Evolutionary conservation across 495 filamentous ascomycete species (phyloP).

Genomic region (Halenospora varia): DNA sequence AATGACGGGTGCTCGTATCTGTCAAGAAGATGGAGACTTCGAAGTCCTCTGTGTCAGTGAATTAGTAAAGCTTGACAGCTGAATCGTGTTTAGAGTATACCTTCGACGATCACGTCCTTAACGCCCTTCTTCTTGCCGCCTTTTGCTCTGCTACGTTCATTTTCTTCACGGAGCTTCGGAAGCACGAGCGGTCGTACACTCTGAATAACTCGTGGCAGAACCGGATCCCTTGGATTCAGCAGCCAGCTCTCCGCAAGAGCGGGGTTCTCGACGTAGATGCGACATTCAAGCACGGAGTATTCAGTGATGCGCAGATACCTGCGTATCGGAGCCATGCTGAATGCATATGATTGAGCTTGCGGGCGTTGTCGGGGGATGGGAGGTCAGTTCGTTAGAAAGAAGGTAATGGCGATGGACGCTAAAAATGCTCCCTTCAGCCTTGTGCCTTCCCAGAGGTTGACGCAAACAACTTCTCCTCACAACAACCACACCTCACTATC

Average conservation of each 20-base stretch:
- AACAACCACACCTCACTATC: no score
- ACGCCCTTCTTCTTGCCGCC: slow-evolving; percentile 62
- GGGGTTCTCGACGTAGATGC: slow-evolving; percentile 92
- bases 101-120: slow-evolving; percentile 83
- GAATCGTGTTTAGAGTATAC: slow-evolving; percentile 38
- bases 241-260: slow-evolving; percentile 78
- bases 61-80: slow-evolving; percentile 17
- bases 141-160: slow-evolving; percentile 59
- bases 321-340: slow-evolving; percentile 72
- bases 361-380: not conserved
- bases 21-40: slow-evolving; percentile 92
- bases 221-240: slow-evolving; percentile 62
- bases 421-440: no score
- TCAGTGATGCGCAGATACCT: slow-evolving; percentile 81
- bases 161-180: slow-evolving; percentile 87
- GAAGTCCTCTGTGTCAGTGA: slow-evolving; percentile 68
- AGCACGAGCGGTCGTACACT: slow-evolving; percentile 79
- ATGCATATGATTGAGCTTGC: not conserved
- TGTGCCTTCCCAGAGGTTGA: no score
- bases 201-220: slow-evolving; percentile 76
- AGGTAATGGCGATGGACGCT: not conserved
- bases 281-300: slow-evolving; percentile 88
- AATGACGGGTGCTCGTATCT: slow-evolving; percentile 81
- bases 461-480: no score
- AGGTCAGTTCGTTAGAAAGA: not conserved